These are phyloP conservation scores for Diphasiastrum complanatum DNA, from an alignment of 83 land plant genomes.

Conservation along the genomic window DNA sequence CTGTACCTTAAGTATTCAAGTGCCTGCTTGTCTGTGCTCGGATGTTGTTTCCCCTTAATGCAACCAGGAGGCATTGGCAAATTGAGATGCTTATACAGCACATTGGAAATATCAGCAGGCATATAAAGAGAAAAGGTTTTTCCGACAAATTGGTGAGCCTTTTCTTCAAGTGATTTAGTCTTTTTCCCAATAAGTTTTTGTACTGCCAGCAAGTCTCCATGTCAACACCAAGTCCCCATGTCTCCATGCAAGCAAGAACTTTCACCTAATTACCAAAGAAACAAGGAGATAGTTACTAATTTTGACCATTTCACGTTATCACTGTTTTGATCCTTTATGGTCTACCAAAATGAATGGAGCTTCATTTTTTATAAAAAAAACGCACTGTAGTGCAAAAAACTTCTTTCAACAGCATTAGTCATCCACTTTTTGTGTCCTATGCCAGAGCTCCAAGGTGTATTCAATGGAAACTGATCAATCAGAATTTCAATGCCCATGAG, in stretches of 20 bases:
- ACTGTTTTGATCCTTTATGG: no score
- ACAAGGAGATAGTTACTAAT: no score
- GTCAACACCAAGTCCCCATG: conserved; percentile 74
- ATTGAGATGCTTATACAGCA: conserved; percentile 74
- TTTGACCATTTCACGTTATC: no score
- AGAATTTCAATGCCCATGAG: no score
- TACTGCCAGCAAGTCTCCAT: conserved; percentile 68
- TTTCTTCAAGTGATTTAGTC: conserved; percentile 61
- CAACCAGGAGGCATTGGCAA: conserved; percentile 73
- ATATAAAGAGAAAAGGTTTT: conserved; percentile 66
- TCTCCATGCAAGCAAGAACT: conserved; percentile 85
- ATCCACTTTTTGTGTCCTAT: no score
- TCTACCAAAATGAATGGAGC: no score
- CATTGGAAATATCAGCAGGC: conserved; percentile 85
- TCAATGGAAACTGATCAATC: no score
- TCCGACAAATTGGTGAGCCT: conserved; percentile 76
- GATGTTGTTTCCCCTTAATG: conserved; percentile 81
- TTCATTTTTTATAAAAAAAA: no score
- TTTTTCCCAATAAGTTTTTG: conserved; percentile 52
- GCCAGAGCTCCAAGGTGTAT: no score
- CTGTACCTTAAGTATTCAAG: conserved; percentile 66
- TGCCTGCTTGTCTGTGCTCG: conserved; percentile 87
- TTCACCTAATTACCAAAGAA: conserved; percentile 53
- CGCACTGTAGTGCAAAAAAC: no score
- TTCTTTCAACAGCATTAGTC: no score